Evolutionary conservation across 2,329 filamentous ascomycete genomes (phyloP).

Genomic region (Pochonia chlamydosporia): DNA sequence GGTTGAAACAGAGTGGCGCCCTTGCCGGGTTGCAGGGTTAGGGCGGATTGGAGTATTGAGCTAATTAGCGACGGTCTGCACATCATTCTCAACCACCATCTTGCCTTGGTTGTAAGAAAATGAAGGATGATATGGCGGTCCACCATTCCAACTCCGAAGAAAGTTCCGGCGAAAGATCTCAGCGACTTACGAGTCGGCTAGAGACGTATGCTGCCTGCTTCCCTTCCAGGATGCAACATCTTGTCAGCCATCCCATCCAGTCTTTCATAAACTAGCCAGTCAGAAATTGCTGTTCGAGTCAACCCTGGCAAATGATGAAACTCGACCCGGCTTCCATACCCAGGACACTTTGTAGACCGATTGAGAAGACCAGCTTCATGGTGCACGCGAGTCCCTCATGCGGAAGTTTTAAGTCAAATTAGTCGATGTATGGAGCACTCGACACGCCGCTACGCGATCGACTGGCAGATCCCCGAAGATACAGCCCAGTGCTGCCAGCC

Average conservation of each 20-base stretch:
- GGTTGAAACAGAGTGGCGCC: constrained; percentile 19
- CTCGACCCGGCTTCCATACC: neutral
- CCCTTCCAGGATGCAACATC: neutral
- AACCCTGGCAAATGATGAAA: neutral
- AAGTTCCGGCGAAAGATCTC: neutral
- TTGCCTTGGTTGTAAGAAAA: neutral
- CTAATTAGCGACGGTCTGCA: constrained; percentile 4
- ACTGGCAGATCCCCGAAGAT: too few species aligned
- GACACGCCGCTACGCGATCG: too few species aligned
- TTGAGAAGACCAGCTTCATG: too few species aligned
- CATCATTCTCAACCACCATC: neutral
- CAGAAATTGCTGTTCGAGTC: neutral
- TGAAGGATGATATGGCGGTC: constrained; percentile 2
- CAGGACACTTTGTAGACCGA: too few species aligned
- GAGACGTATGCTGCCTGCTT: neutral
- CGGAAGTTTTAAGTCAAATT: too few species aligned
- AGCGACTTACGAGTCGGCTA: neutral
- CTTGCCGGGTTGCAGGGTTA: constrained; percentile 14
- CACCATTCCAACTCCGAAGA: neutral
- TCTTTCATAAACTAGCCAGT: neutral
- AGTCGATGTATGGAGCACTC: too few species aligned
- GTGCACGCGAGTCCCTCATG: too few species aligned
- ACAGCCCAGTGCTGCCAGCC: too few species aligned
- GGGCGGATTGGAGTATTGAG: neutral
- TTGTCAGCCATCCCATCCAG: too few species aligned